Evolutionary conservation across 2,329 filamentous ascomycete species (phyloP), one percentile per base, ranked within the genome.

Genomic region (Aspergillus eucalypticola): DNA sequence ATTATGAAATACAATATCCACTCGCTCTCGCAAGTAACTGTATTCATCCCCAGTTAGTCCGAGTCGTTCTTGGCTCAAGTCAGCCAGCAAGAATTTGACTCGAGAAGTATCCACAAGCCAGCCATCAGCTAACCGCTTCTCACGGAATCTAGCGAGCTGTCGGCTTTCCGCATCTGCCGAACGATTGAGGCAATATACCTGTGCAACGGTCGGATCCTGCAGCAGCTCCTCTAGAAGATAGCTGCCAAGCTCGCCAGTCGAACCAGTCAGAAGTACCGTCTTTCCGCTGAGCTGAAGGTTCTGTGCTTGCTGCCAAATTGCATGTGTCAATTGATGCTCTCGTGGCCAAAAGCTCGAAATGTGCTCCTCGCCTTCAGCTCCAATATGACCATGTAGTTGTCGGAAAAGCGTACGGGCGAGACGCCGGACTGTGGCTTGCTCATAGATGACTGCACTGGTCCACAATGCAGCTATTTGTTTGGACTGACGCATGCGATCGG

Each of bases 161-260:
- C 49, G 49, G 7, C 13, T n/a, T 11, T 21, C 17, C 5, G 49
- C 49, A 38, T 52, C 29, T 10, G 8, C 8, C 8, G 49, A 21
- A 4, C 49, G 27, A 11, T 52, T 52, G 3, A 52, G 49, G 49
- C 49, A 52, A 21, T 60, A 60, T 25, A 60, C n/a, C 1, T 60
- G 15, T 27, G 54, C 21, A 8, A 58, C 25, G 2, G 35, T 17
- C 13, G 39, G 23, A 5, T 41, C 19, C 2, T 25, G 19, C 23
- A 60, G 21, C 10, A 60, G 32, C 3, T 42, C 19, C 15, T 48
- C n/a, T 15, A 60, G 49, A 2, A 60, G 51, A 11, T 48, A 56
- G 11, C 39, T 53, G 3, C 59, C 59, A 4, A 60, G 21, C 2
- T 41, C 21, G 1, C 59, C 59, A 27, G 59, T 60, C 2, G 59